A percentile compares a stretch with the other conserved stretches of the same genome.
These are phyloP conservation scores for Balakata baccata DNA, from an alignment of 345 rosid species.

Conservation along the genomic window DNA sequence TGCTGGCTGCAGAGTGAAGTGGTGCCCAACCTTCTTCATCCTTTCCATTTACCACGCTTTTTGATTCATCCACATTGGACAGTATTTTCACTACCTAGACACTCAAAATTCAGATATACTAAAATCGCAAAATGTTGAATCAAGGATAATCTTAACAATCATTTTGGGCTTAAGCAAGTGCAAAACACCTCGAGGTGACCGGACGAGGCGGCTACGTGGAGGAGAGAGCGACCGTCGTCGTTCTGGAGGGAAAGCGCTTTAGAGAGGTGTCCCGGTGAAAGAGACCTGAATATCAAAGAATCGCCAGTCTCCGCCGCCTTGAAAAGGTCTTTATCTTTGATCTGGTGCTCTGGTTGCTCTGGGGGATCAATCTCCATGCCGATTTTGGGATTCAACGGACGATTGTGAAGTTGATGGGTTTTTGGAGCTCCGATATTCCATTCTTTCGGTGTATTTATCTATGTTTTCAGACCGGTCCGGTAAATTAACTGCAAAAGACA, in stretches of 20 bases:
- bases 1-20: constrained; percentile 80
- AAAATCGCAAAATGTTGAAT: background rate
- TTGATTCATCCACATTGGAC: constrained; percentile 45
- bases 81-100: constrained; percentile 56
- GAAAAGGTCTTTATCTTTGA: constrained; percentile 62
- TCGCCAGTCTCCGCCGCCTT: constrained; percentile 81
- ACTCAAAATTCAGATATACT: background rate
- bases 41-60: constrained; percentile 42
- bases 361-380: constrained; percentile 45
- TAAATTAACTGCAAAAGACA: too few relatives aligned
- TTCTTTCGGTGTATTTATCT: too few relatives aligned
- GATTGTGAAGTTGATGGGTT: constrained; percentile 1
- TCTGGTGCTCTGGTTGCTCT: constrained; percentile 25
- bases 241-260: constrained; percentile 51
- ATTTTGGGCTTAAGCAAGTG: background rate
- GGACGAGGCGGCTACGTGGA: constrained; percentile 71
- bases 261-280: constrained; percentile 46
- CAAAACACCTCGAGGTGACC: constrained; percentile 44
- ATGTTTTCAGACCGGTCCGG: too few relatives aligned
- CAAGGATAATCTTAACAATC: background rate
- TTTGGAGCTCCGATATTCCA: background rate
- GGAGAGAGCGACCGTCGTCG: constrained; percentile 85
- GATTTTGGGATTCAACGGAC: background rate
- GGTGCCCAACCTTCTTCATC: constrained; percentile 99
- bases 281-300: constrained; percentile 47